phyloP scores from a whole-genome alignment of 257 asterid genomes.

The Solanum boliviense region DNA sequence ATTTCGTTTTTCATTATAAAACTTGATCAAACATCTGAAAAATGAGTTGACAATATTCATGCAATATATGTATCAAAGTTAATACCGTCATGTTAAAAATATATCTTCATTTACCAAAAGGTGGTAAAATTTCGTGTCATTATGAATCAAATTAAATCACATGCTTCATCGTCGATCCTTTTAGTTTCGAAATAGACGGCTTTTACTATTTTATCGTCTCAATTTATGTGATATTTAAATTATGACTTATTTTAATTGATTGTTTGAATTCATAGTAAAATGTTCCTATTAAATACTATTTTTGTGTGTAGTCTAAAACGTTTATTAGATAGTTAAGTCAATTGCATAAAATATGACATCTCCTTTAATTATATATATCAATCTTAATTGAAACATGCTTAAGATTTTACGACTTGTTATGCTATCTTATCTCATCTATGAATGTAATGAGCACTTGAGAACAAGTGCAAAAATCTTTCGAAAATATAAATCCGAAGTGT shows the following conservation, averaged over 20 bases:
- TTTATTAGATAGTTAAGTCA: fast-evolving
- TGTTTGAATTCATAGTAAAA: too few species aligned
- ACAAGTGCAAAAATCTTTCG: too few species aligned
- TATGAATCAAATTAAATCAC: neutral
- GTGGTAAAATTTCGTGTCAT: neutral
- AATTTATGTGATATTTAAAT: too few species aligned
- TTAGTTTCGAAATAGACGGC: too few species aligned
- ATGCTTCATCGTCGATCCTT: neutral
- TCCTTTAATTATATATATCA: too few species aligned
- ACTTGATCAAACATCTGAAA: neutral
- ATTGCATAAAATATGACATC: too few species aligned
- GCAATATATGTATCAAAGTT: neutral
- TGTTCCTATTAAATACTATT: too few species aligned
- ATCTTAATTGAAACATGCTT: neutral
- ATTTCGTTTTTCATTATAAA: neutral
- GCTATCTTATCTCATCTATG: too few species aligned
- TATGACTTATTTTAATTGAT: fast-evolving
- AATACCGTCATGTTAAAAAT: neutral
- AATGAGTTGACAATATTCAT: neutral
- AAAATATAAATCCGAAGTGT: fast-evolving
- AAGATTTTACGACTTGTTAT: neutral
- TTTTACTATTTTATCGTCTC: too few species aligned
- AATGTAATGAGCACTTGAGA: too few species aligned
- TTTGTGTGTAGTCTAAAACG: too few species aligned
- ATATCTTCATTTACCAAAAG: neutral